Conservation (phyloP, 2,329 filamentous ascomycete genomes). For the Immersiporthe knoxdaviesiana region DNA sequence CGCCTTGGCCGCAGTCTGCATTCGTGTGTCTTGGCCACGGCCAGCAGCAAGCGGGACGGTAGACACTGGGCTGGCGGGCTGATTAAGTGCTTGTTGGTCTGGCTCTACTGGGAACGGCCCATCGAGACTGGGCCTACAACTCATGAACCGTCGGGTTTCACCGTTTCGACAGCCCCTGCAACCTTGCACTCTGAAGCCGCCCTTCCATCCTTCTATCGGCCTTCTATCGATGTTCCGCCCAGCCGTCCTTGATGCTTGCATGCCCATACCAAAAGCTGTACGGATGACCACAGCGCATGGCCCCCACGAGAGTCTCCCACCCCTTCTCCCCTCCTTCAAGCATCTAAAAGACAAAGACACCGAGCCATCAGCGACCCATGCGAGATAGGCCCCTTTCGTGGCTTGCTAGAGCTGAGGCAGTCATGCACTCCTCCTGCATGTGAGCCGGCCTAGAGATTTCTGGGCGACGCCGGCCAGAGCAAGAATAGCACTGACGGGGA, state of each 20-base stretch:
- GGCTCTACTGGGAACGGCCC: background rate
- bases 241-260: conserved; percentile 10
- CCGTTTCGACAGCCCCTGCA: too few species aligned
- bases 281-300: background rate
- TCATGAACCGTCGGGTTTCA: background rate
- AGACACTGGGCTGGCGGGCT: background rate
- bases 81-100: background rate
- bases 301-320: background rate
- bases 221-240: conserved; percentile 26
- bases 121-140: background rate
- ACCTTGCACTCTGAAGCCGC: conserved; percentile 7
- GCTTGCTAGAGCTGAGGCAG: background rate
- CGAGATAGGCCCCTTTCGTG: background rate
- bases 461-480: background rate
- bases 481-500: conserved; percentile 5
- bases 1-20: background rate
- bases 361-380: background rate
- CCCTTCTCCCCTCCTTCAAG: background rate
- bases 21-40: background rate
- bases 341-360: background rate
- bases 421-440: background rate
- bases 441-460: background rate
- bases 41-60: background rate
- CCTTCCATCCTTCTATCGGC: conserved; percentile 15
- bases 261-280: background rate